Evolutionary conservation across 208 protist species (phyloP).

Genomic region (Trypanosoma avium): DNA sequence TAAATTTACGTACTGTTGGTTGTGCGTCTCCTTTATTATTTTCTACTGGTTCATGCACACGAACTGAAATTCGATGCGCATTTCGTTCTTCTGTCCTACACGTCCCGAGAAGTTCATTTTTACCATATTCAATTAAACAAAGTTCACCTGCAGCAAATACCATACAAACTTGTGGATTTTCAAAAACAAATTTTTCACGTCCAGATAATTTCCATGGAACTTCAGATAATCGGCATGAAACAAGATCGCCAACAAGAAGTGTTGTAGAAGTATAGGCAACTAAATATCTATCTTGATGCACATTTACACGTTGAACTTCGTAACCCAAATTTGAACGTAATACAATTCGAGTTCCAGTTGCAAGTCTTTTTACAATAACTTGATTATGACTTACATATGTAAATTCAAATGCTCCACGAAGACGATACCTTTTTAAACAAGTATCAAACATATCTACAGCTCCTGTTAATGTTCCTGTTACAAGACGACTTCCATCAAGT

Average conservation of each 20-base stretch:
- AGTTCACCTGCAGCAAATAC: conserved; percentile 97
- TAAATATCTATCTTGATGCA: conserved; percentile 96
- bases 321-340: conserved; percentile 94
- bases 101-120: conserved; percentile 94
- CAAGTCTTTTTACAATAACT: conserved; percentile 96
- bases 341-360: conserved; percentile 88
- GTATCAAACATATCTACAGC: conserved; percentile 96
- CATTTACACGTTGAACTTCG: conserved; percentile 96
- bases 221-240: conserved; percentile 94
- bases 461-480: conserved; percentile 91
- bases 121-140: conserved; percentile 96
- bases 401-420: conserved; percentile 97
- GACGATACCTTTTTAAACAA: conserved; percentile 93
- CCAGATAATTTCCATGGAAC: conserved; percentile 92
- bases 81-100: conserved; percentile 96
- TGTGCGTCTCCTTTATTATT: conserved; percentile 9
- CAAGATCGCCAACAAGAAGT: conserved; percentile 96
- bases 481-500: conserved; percentile 93
- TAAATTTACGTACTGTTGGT: conserved; percentile 78
- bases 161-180: conserved; percentile 96
- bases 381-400: conserved; percentile 96
- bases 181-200: conserved; percentile 95
- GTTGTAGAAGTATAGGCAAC: conserved; percentile 95
- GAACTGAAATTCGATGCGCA: conserved; percentile 93
- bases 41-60: conserved; percentile 63